Base-by-base conservation (phyloP, 768 basidiomycete genomes). In the Lactarius hengduanensis region DNA sequence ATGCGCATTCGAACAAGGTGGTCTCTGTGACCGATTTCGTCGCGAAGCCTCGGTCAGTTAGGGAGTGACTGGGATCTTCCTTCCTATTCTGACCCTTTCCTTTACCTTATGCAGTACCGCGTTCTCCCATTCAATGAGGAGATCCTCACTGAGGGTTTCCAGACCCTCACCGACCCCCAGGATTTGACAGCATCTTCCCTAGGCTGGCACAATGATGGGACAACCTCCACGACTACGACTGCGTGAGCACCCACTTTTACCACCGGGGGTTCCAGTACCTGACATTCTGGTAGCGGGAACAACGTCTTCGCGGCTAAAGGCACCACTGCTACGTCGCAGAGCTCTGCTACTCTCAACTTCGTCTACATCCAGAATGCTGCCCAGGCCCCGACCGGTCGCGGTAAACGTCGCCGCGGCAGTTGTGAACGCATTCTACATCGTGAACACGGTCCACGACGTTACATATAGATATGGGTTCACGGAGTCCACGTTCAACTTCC, bases 391-490 rank as follows among this genome's bases (percentile, higher is more conserved):
- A 79, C 70, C 70, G 36, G 82, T 75, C 54, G 76, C 72, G 55
- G 79, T 59, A 58, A 86, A 88, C 73, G 64, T 84, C 61, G 78
- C 84, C 59, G 82, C 86, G 28, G 84, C 86, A 3, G 77, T 81
- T 43, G 81, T 82, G 2, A 83, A 84, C 67, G 79, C 79, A 2
- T 89, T 87, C 75, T 88, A 87, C 74, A 76, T 86, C 43, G 79
- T 80, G 71, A 90, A 89, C 76, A 80, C 78, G 63, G 78, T 86
- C 60, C 86, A 88, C 73, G 86, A 88, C 71, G 65, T 77, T 56
- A 66, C 72, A n/a, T 80, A 84, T 72, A 73, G 78, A 56, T 86
- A 85, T 68, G 86, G 87, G 1, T 88, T 88, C 74, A 86, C 84
- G 45, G 85, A 86, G 75, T 69, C 68, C 8, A 76, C 80, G 15